phyloP scores from a whole-genome alignment of 192 early-diverging fungal genomes.

The Ambispora gerdemannii region DNA sequence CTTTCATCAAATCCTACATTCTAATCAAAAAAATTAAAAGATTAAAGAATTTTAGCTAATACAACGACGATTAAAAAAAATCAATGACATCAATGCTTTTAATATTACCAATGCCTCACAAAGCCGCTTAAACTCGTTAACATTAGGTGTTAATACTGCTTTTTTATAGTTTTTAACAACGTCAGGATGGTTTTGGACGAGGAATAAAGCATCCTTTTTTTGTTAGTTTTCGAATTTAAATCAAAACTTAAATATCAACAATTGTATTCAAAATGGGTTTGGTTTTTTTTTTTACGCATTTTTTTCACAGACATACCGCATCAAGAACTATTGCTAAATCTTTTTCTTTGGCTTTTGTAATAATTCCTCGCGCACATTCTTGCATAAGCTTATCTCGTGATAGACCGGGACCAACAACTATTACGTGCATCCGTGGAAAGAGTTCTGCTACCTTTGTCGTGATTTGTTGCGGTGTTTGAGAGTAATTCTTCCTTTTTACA shows the following conservation, averaged over 20 bases:
- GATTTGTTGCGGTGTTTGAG: conserved; percentile 36
- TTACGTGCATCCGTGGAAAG: conserved; percentile 72
- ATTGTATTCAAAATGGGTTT: too few species aligned
- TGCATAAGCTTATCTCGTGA: conserved; percentile 72
- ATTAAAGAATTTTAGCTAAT: neutral
- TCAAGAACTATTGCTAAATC: conserved; percentile 82
- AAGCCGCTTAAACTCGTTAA: conserved; percentile 78
- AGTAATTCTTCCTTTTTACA: conserved; percentile 3
- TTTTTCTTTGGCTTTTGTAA: conserved; percentile 61
- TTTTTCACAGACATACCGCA: conserved; percentile 67
- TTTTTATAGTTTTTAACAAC: conserved; percentile 68
- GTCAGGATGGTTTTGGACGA: conserved; percentile 69
- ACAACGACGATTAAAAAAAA: neutral
- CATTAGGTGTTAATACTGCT: conserved; percentile 85
- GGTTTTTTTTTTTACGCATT: too few species aligned
- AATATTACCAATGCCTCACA: conserved; percentile 56
- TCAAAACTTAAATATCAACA: neutral
- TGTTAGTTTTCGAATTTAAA: neutral
- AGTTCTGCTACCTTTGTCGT: conserved; percentile 48
- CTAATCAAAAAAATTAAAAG: conserved; percentile 18
- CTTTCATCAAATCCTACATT: conserved; percentile 32
- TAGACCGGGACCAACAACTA: conserved; percentile 90
- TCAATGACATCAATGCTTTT: too few species aligned
- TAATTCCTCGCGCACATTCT: conserved; percentile 59
- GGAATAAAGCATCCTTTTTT: conserved; percentile 72